A percentile compares a stretch with the other conserved stretches of the same genome.
Conservation (phyloP, 768 basidiomycete genomes). For the Jaapia argillacea region DNA sequence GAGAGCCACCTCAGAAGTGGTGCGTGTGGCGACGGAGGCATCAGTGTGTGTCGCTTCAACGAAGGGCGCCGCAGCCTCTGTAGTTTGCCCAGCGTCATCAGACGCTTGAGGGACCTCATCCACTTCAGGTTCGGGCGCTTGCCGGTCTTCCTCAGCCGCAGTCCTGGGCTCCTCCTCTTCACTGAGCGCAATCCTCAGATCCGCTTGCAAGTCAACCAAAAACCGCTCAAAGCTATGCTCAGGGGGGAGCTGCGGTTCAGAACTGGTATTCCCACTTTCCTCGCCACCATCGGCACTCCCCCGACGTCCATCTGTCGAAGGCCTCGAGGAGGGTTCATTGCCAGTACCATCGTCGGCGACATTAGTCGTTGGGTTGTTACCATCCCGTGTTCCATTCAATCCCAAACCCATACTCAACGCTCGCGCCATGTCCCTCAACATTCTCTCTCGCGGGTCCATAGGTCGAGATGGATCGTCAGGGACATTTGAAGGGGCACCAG, state of each 20-base stretch:
- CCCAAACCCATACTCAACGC: constrained; percentile 66
- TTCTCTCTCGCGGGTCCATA: constrained; percentile 37
- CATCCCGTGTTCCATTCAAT: constrained; percentile 6
- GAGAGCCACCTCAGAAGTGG: too few relatives aligned
- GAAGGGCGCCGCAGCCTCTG: too few relatives aligned
- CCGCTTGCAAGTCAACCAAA: constrained; percentile 66
- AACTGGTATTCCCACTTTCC: not conserved
- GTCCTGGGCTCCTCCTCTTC: not conserved
- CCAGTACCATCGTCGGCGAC: not conserved
- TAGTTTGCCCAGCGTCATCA: too few relatives aligned
- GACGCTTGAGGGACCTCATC: not conserved
- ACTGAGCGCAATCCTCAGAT: constrained; percentile 52
- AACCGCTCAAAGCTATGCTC: constrained; percentile 79
- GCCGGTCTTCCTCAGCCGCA: not conserved
- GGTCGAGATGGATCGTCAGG: not conserved
- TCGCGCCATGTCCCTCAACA: constrained; percentile 75
- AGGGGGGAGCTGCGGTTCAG: constrained; percentile 1
- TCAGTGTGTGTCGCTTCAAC: too few relatives aligned
- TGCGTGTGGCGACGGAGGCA: too few relatives aligned
- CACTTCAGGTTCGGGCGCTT: not conserved
- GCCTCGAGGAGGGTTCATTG: not conserved
- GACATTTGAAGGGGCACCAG: constrained; percentile 13
- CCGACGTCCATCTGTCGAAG: too few relatives aligned
- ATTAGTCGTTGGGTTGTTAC: not conserved
- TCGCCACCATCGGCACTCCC: not conserved